Conservation (phyloP, 306 rosid species). For the Geum urbanum region DNA sequence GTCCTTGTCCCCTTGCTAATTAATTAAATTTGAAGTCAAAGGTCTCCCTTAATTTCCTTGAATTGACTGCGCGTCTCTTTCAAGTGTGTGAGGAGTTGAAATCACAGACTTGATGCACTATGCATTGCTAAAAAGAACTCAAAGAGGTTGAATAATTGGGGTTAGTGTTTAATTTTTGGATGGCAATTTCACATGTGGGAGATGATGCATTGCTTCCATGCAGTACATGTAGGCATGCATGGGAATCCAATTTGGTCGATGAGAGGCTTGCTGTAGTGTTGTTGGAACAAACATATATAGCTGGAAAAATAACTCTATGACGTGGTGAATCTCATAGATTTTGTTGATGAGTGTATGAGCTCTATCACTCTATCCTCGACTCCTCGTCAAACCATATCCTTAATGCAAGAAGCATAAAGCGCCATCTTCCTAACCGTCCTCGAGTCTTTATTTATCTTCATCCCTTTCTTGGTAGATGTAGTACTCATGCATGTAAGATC, state of each 20-base stretch:
- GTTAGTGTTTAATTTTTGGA: background rate
- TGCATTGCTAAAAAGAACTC: background rate
- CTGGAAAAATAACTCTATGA: slow-evolving; percentile 8
- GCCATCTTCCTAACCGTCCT: slow-evolving; percentile 21
- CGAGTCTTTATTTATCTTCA: background rate
- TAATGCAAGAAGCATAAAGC: slow-evolving; percentile 3
- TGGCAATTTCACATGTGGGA: slow-evolving; percentile 18
- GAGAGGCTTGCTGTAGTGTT: slow-evolving; percentile 17
- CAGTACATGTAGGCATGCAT: background rate
- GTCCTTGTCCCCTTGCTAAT: too few species aligned
- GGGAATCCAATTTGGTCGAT: slow-evolving; percentile 1
- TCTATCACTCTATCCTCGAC: too few species aligned
- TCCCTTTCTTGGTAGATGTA: background rate
- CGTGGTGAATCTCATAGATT: slow-evolving; percentile 16
- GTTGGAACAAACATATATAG: slow-evolving; percentile 3
- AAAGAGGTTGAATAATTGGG: background rate
- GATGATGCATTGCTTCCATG: background rate
- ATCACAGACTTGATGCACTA: background rate
- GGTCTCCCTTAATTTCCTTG: background rate
- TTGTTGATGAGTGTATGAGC: slow-evolving; percentile 12
- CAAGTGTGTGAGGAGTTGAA: too few species aligned
- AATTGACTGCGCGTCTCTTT: background rate
- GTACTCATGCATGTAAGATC: too few species aligned
- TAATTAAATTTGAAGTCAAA: background rate
- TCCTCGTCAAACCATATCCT: slow-evolving; percentile 1